Conservation (phyloP, 495 filamentous ascomycete species). For the Staphylotrichum longicolle region DNA sequence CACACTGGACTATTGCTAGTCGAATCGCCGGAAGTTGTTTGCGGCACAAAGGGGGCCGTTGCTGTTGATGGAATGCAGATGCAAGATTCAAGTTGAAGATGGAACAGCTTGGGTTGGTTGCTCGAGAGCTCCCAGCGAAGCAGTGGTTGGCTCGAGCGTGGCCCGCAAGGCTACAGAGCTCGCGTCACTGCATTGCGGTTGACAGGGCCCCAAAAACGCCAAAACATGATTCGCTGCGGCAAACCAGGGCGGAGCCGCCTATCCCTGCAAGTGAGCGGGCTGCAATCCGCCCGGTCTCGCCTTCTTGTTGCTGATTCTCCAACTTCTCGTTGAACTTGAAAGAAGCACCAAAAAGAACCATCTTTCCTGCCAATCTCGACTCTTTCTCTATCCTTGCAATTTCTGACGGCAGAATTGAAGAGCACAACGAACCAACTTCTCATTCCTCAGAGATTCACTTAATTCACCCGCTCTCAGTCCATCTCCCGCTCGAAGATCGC, state of each 20-base stretch:
- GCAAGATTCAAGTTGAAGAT: conserved; percentile 14
- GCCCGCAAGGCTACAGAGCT: conserved; percentile 30
- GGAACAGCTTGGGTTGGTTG: conserved; percentile 18
- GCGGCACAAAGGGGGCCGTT: not conserved
- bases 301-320: too few relatives aligned
- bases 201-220: not conserved
- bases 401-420: too few relatives aligned
- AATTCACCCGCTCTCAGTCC: too few relatives aligned
- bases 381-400: too few relatives aligned
- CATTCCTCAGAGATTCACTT: too few relatives aligned
- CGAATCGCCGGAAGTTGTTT: not conserved
- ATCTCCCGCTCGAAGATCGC: not conserved
- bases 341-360: too few relatives aligned
- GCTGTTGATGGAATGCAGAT: conserved; percentile 3
- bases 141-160: conserved; percentile 21
- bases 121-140: conserved; percentile 9
- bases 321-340: not conserved
- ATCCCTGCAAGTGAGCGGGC: not conserved
- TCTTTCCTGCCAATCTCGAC: too few relatives aligned
- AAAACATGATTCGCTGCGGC: conserved; percentile 8
- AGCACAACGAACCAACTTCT: too few relatives aligned
- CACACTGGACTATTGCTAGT: not conserved
- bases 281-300: too few relatives aligned
- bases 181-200: conserved; percentile 23
- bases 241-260: not conserved